Evolutionary conservation across 2,329 filamentous ascomycete genomes (phyloP).

Genomic region (Apiospora aurea): DNA sequence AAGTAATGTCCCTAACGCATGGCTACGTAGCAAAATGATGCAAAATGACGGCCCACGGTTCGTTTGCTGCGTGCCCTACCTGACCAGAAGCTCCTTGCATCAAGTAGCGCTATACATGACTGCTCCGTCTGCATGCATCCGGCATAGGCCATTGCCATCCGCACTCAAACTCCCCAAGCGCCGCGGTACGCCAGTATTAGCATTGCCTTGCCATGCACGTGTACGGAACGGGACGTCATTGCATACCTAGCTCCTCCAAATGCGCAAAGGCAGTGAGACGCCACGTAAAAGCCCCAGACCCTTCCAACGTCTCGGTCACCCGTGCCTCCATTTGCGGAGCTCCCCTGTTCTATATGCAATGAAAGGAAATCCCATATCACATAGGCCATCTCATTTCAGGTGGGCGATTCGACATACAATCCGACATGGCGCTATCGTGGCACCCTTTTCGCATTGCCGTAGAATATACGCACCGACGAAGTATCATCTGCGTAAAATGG

Average conservation of each 20-base stretch:
- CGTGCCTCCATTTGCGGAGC: background rate
- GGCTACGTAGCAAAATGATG: background rate
- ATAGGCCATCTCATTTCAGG: background rate
- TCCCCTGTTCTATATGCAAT: background rate
- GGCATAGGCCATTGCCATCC: no score
- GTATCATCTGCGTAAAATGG: no score
- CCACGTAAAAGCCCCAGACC: background rate
- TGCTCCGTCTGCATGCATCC: background rate
- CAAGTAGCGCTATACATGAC: background rate
- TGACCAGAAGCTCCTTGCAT: background rate
- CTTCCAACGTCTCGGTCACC: background rate
- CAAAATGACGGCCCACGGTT: background rate
- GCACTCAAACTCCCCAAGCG: no score
- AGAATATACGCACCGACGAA: no score
- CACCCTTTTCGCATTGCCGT: background rate
- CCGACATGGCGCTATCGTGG: background rate
- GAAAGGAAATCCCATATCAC: background rate
- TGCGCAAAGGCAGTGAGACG: background rate
- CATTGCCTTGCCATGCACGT: background rate
- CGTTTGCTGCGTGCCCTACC: background rate
- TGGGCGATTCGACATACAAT: background rate
- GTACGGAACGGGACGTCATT: background rate
- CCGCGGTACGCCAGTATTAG: background rate
- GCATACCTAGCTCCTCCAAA: background rate
- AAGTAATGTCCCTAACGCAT: background rate